phyloP scores from a whole-genome alignment of 352 stramenopile species.

The Lagenidium sp. region DNA sequence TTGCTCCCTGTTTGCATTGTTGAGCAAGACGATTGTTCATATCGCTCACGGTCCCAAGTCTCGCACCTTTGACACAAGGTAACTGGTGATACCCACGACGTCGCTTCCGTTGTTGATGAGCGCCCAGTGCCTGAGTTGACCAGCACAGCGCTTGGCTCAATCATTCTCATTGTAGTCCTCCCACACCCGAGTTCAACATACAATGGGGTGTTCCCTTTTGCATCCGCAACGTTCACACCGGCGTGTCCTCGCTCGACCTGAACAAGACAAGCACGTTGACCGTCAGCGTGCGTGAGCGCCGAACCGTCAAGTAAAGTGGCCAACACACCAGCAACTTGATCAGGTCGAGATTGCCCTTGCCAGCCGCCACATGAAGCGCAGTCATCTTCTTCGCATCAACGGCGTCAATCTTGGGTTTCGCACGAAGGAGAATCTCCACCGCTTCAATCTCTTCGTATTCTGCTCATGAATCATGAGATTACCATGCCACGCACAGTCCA shows the following conservation, averaged over 20 bases:
- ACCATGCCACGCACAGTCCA: too few species aligned
- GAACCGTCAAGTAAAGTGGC: background rate
- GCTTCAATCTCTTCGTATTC: conserved; percentile 60
- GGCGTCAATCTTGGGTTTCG: conserved; percentile 56
- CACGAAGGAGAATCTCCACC: conserved; percentile 42
- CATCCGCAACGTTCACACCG: conserved; percentile 45
- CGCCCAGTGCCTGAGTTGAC: conserved; percentile 44
- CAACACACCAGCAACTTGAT: conserved; percentile 33
- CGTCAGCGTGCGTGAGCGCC: background rate
- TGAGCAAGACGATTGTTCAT: too few species aligned
- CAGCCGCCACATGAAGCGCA: conserved; percentile 49
- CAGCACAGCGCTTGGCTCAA: conserved; percentile 1
- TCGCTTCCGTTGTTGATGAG: conserved; percentile 47
- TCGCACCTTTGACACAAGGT: conserved; percentile 50
- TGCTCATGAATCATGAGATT: too few species aligned
- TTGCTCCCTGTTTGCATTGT: conserved; percentile 64
- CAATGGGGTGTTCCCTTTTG: conserved; percentile 63
- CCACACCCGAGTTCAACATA: conserved; percentile 11
- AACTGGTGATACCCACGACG: conserved; percentile 35
- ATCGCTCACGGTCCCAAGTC: too few species aligned
- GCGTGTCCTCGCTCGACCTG: conserved; percentile 44
- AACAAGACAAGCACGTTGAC: background rate
- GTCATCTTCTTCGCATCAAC: conserved; percentile 71
- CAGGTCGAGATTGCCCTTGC: conserved; percentile 52
- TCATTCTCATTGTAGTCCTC: background rate